Evolutionary conservation across 768 basidiomycete genomes (phyloP).

Genomic region (Boletus fagicola): DNA sequence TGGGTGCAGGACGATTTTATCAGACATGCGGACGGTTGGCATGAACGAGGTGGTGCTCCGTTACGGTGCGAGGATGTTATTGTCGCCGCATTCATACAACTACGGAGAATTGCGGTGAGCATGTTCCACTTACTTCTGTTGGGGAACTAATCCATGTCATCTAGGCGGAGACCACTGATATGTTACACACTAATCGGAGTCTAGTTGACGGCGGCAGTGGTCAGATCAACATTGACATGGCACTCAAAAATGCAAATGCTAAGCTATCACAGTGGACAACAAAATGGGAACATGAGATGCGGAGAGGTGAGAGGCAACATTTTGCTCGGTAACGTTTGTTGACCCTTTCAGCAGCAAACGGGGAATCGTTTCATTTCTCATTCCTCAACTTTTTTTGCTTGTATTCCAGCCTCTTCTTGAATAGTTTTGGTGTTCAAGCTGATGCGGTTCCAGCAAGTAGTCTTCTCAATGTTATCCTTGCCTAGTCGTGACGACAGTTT

Average conservation of each 20-base stretch:
- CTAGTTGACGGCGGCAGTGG: slow-evolving; percentile 42
- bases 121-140: not conserved
- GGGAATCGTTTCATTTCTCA: slow-evolving; percentile 72
- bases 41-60: slow-evolving; percentile 50
- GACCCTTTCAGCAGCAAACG: slow-evolving; percentile 48
- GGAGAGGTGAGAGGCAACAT: slow-evolving; percentile 46
- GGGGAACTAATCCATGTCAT: slow-evolving; percentile 3
- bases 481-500: slow-evolving; percentile 2
- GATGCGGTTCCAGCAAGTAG: slow-evolving; percentile 53
- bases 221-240: slow-evolving; percentile 72
- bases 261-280: slow-evolving; percentile 72
- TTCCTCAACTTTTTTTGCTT: slow-evolving; percentile 75
- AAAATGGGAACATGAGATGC: slow-evolving; percentile 73
- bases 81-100: slow-evolving; percentile 70
- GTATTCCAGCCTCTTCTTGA: slow-evolving; percentile 77
- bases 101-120: slow-evolving; percentile 78
- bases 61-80: slow-evolving; percentile 79
- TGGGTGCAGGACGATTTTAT: slow-evolving; percentile 61
- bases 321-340: not conserved
- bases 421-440: slow-evolving; percentile 77
- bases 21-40: slow-evolving; percentile 68
- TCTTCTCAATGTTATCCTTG: slow-evolving; percentile 1
- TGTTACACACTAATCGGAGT: slow-evolving; percentile 57
- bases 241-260: slow-evolving; percentile 68
- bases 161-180: slow-evolving; percentile 78